These are phyloP conservation scores for Moringa oleifera DNA, from an alignment of 345 rosid genomes.

Conservation along the genomic window DNA sequence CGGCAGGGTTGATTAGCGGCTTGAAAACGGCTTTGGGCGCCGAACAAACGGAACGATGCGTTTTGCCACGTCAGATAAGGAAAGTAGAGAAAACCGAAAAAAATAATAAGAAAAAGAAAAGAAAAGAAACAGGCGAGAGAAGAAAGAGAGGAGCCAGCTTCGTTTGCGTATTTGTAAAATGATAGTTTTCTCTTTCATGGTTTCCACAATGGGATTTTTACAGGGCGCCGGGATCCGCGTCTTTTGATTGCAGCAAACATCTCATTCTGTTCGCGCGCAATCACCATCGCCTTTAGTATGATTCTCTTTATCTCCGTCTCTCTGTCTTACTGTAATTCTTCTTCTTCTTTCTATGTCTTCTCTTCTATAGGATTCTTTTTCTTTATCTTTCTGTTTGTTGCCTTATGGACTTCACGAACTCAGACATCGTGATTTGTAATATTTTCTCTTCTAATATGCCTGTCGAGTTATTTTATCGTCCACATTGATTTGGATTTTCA, in stretches of 20 bases:
- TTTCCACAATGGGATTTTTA: constrained; percentile 37
- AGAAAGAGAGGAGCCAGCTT: constrained; percentile 27
- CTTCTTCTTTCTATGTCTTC: not conserved
- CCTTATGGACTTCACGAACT: not conserved
- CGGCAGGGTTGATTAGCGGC: constrained; percentile 25
- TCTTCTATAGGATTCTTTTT: not conserved
- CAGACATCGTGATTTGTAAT: constrained; percentile 9
- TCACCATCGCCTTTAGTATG: constrained; percentile 18
- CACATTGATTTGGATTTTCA: constrained; percentile 23
- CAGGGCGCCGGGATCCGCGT: constrained; percentile 51
- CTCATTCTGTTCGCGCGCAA: constrained; percentile 23
- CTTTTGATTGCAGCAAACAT: constrained; percentile 36
- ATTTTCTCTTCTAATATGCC: not conserved
- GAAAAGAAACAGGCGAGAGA: constrained; percentile 22
- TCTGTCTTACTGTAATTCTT: constrained; percentile 21
- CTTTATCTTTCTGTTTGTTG: not conserved
- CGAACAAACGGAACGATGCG: constrained; percentile 26
- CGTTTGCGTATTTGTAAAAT: constrained; percentile 27
- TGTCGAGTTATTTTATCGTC: constrained; percentile 8
- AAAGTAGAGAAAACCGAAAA: not conserved
- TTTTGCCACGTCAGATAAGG: constrained; percentile 25
- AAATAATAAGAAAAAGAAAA: constrained; percentile 10
- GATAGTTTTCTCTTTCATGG: constrained; percentile 10
- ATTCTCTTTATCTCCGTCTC: not conserved
- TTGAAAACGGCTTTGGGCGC: constrained; percentile 28